phyloP scores from a whole-genome alignment of 2,329 filamentous ascomycete genomes.

The Pestalotiopsis sp. region DNA sequence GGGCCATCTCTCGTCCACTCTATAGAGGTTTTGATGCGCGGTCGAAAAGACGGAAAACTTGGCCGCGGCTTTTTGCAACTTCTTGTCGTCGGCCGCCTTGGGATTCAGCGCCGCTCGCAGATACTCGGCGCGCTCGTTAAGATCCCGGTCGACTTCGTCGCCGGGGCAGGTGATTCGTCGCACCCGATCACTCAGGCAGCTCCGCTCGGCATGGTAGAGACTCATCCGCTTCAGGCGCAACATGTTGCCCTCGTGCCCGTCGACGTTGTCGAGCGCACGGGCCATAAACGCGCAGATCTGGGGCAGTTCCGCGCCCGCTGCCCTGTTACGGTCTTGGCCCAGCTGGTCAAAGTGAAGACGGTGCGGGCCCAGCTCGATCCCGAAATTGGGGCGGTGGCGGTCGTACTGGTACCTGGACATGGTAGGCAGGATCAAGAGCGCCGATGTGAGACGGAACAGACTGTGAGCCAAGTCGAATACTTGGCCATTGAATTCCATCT shows the following conservation, averaged over 20 bases:
- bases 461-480: too few species aligned
- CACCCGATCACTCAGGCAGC: not conserved
- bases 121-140: not conserved
- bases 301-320: too few species aligned
- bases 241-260: not conserved
- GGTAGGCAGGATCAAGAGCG: too few species aligned
- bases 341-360: too few species aligned
- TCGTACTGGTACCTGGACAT: too few species aligned
- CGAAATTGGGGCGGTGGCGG: too few species aligned
- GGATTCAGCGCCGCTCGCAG: not conserved
- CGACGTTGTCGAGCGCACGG: not conserved
- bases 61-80: not conserved
- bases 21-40: not conserved
- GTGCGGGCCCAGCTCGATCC: too few species aligned
- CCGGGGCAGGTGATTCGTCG: not conserved
- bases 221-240: not conserved
- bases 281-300: too few species aligned
- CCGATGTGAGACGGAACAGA: too few species aligned
- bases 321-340: too few species aligned
- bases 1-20: not conserved
- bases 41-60: not conserved
- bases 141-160: not conserved
- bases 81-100: not conserved
- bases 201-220: not conserved
- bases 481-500: too few species aligned